Conservation (phyloP, 192 early-diverging fungal genomes). For the Podila clonocystis region DNA sequence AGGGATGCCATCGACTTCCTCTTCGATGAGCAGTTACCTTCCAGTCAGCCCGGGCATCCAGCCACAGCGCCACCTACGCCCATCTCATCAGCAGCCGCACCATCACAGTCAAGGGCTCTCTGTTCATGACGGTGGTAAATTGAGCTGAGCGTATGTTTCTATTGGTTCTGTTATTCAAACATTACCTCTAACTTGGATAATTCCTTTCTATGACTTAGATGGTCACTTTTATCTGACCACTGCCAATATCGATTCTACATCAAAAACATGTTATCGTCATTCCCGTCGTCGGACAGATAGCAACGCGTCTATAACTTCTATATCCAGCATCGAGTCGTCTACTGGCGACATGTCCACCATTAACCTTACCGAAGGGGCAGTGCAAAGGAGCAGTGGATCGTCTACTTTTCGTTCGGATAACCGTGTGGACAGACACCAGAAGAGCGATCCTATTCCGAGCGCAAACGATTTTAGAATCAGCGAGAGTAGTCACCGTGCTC, state of each 20-base stretch:
- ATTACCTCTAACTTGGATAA: too few species aligned
- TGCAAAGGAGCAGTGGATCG: too few species aligned
- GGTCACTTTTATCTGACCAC: background rate
- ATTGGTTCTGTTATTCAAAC: too few species aligned
- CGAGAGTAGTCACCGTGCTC: background rate
- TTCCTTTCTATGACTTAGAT: too few species aligned
- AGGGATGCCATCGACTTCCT: background rate
- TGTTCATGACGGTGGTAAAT: background rate
- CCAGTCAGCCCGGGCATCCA: background rate
- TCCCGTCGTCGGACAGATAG: slow-evolving; percentile 1
- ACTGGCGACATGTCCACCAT: background rate
- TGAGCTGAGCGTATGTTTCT: too few species aligned
- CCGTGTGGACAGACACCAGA: background rate
- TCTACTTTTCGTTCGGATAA: background rate
- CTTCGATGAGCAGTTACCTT: background rate
- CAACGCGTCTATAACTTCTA: slow-evolving; percentile 8
- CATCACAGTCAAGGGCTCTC: background rate
- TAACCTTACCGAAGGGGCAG: too few species aligned
- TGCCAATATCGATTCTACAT: background rate
- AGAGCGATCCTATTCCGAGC: background rate
- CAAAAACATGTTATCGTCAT: background rate
- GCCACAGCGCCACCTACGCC: background rate
- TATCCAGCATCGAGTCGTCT: slow-evolving; percentile 6
- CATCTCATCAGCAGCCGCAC: background rate
- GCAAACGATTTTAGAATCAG: background rate